These are phyloP conservation scores for Botrytis tulipae DNA, from an alignment of 2,329 filamentous ascomycete genomes.

Conservation along the genomic window DNA sequence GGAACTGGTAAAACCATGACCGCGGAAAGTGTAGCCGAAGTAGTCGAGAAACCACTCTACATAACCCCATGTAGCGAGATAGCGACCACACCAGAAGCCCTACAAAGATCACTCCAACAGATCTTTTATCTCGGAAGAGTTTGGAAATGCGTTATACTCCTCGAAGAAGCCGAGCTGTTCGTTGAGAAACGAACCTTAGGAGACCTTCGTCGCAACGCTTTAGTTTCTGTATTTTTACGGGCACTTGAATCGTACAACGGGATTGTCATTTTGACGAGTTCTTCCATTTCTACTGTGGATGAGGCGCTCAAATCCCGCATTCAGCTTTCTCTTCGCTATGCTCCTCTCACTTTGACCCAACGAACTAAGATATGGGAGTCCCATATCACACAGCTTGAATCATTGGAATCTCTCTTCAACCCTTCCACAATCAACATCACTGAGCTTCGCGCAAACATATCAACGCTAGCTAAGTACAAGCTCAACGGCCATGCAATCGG, in stretches of 20 bases:
- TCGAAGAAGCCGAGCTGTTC: conserved; percentile 19
- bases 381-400: conserved; percentile 43
- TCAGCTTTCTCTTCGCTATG: conserved; percentile 38
- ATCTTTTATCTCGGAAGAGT: conserved; percentile 15
- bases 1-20: conserved; percentile 20
- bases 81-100: conserved; percentile 1
- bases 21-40: conserved; percentile 16
- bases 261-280: conserved; percentile 45
- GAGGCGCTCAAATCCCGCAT: conserved; percentile 41
- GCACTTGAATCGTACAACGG: conserved; percentile 43
- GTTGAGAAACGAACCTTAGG: conserved; percentile 12
- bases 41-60: conserved; percentile 16
- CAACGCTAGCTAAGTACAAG: neutral
- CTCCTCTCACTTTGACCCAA: conserved; percentile 9
- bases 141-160: conserved; percentile 19
- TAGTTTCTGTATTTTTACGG: conserved; percentile 38
- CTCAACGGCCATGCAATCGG: conserved; percentile 22
- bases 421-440: conserved; percentile 17
- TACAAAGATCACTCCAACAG: conserved; percentile 6
- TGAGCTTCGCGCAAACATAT: conserved; percentile 15
- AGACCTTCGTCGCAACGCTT: conserved; percentile 17
- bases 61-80: conserved; percentile 14
- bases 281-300: conserved; percentile 41
- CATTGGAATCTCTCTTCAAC: conserved; percentile 28
- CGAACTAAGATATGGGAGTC: conserved; percentile 23